Evolutionary conservation across 2,329 filamentous ascomycete genomes (phyloP).

Genomic region (Verticillium nonalfalfae): DNA sequence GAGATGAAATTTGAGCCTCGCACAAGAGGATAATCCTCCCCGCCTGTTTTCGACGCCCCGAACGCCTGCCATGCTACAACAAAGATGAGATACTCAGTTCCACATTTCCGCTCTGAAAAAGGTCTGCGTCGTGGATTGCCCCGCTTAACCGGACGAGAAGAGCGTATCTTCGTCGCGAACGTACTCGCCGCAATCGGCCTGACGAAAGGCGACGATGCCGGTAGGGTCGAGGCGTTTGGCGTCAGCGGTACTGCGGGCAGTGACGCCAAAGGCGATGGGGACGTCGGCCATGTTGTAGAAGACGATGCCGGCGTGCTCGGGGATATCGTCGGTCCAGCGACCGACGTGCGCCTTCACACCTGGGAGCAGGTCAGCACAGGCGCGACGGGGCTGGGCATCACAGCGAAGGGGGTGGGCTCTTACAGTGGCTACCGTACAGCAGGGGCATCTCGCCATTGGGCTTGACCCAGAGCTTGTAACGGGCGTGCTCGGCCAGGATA

Average conservation of each 20-base stretch:
- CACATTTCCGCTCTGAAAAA: neutral
- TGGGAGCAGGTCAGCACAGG: neutral
- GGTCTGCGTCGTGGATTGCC: neutral
- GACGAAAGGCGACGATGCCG: constrained; percentile 80
- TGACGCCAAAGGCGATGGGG: constrained; percentile 89
- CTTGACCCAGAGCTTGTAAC: constrained; percentile 97
- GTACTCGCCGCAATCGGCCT: constrained; percentile 93
- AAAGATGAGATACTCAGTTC: neutral
- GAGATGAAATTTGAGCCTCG: neutral
- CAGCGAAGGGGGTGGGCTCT: neutral
- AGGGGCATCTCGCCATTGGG: constrained; percentile 97
- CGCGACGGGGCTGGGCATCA: neutral
- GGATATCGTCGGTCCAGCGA: constrained; percentile 83
- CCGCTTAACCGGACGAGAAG: constrained; percentile 45
- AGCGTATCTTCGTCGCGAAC: constrained; percentile 72
- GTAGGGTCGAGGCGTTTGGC: constrained; percentile 83
- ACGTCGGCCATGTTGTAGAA: constrained; percentile 90
- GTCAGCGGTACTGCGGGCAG: constrained; percentile 80
- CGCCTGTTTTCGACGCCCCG: neutral
- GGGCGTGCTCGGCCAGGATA: constrained; percentile 81
- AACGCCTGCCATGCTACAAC: constrained; percentile 3
- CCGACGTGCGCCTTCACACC: constrained; percentile 68
- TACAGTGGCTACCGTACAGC: constrained; percentile 76
- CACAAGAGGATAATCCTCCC: neutral
- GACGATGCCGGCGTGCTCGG: constrained; percentile 86